Conservation (phyloP, 75 land plant genomes). For the Pseudotsuga menziesii region DNA sequence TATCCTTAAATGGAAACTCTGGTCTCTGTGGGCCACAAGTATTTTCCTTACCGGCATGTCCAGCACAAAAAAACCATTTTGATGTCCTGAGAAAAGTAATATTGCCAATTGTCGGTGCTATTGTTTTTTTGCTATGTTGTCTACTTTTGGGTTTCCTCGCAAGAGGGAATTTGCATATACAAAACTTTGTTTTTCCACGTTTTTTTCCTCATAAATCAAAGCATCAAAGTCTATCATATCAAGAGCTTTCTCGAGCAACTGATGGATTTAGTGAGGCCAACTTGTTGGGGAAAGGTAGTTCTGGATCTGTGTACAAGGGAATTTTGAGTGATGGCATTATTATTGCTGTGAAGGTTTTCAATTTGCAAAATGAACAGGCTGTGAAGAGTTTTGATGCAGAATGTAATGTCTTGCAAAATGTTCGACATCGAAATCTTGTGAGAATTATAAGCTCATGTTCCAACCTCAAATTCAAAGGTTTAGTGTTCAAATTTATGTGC, state of each 20-base stretch:
- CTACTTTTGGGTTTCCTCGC: not conserved
- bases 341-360: slow-evolving; percentile 21
- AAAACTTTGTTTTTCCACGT: not conserved
- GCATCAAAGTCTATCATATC: not conserved
- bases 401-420: not conserved
- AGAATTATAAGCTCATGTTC: slow-evolving; percentile 11
- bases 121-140: slow-evolving; percentile 6
- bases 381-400: not conserved
- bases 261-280: slow-evolving; percentile 9
- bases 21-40: not conserved
- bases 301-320: slow-evolving; percentile 22
- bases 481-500: slow-evolving; percentile 21
- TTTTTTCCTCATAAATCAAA: not conserved
- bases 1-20: not conserved
- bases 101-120: not conserved
- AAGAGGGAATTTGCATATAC: not conserved
- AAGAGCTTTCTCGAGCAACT: slow-evolving; percentile 10
- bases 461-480: slow-evolving; percentile 3
- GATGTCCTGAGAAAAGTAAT: not conserved
- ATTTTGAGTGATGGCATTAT: slow-evolving; percentile 9
- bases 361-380: not conserved
- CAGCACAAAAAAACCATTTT: not conserved
- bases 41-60: not conserved
- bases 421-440: not conserved
- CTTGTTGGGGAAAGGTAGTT: slow-evolving; percentile 14